Evolutionary conservation across 139 green algal genomes (phyloP), one percentile per base, ranked within the genome.

Genomic region (Chlamydomonas schloesseri): DNA sequence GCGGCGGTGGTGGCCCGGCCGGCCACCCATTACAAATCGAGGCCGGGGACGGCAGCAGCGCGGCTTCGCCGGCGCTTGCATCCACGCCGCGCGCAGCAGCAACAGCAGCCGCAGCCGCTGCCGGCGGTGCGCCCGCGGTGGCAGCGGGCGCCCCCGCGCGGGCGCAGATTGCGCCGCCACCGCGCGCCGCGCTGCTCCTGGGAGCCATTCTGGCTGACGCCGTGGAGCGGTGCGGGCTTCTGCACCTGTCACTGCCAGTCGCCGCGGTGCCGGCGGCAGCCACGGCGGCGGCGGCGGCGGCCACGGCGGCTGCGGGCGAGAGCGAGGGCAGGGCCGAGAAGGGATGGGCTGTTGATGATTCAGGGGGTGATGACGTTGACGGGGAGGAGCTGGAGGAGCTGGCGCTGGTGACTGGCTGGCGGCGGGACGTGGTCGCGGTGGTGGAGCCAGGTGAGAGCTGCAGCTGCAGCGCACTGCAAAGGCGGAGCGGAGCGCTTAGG

Each of bases 401-500:
- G 68, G 79, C 58, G 23, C 65, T 86, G 80, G 80, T 86, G 26
- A 37, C 65, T 0, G 6, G 68, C 53, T 86, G 80, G 80, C 31
- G 17, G 33, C 31, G 11, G 2, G 80, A 86, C 10, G 68, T 86
- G 50, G 53, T 71, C 50, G 80, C 80, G 33, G 80, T 86, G 31
- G 80, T 86, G 68, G 80, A 86, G 68, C 80, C 80, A 60, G 80
- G 80, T 78, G 53, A 18, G 42, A 5, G 42, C 42, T 50, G n/a
- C n/a, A n/a, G n/a, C n/a, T n/a, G n/a, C n/a, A n/a, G n/a, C n/a
- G n/a, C n/a, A n/a, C n/a, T n/a, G n/a, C n/a, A n/a, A n/a, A n/a
- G n/a, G n/a, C n/a, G n/a, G n/a, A n/a, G n/a, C n/a, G n/a, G n/a
- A n/a, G n/a, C n/a, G n/a, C n/a, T n/a, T n/a, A n/a, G n/a, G n/a